Base-by-base conservation (phyloP, 208 protist species). In the Trypanosomatidae sp. region DNA sequence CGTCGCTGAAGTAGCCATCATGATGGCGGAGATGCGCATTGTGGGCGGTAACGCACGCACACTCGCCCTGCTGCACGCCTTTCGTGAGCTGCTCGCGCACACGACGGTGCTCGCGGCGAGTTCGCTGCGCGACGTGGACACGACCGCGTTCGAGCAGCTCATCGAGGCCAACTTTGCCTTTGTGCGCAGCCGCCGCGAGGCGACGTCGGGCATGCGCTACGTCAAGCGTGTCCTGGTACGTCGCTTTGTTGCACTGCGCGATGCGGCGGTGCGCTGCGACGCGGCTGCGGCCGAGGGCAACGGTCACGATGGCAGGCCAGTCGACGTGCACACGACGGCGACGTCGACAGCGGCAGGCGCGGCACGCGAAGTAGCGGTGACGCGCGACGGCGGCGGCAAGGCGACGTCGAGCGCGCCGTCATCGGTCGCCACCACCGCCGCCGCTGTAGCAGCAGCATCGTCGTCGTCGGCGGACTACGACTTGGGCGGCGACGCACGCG, bases 31-130 rank as follows among this genome's bases (percentile, higher is more conserved):
- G 38, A 81, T 82, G 79, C 56, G 66, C 7, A 41, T 88, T 33
- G 74, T 88, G 18, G 79, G 79, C 16, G 73, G 71, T 37, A 88
- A 77, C 54, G 79, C 79, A 21, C 79, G 79, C 18, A 69, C 67
- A 21, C 54, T 81, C 49, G 73, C 74, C 3, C 71, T 72, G 39
- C 68, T 88, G 40, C 55, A 57, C 8, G 70, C 79, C 19, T 80
- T 88, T 27, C 61, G 56, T 7, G 60, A 80, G 48, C 44, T 88
- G 13, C 28, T 75, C 24, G 48, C 58, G n/a, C 46, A 67, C 2
- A 77, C 79, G 5, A 65, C 73, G 3, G 51, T 74, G 15, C 60
- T 85, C 28, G 60, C 59, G 19, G 58, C 44, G 26, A 44, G 55
- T 20, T 53, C 66, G 16, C 45, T 85, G 20, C 53, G 60, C 18